phyloP scores from a whole-genome alignment of 768 basidiomycete genomes.

The Russula olivacea region DNA sequence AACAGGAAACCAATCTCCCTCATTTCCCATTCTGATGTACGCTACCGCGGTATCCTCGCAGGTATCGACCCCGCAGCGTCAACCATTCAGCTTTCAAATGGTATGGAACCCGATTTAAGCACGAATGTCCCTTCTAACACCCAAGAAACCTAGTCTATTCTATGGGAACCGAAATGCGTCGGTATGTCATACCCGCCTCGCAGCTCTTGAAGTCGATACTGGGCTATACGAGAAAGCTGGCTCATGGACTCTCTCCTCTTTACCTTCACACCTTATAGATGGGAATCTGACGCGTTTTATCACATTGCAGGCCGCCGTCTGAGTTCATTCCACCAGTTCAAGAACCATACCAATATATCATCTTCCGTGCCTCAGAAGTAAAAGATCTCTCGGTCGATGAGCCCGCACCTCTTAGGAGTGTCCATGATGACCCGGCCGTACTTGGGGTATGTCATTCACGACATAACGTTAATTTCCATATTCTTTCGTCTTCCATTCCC shows the following conservation, averaged over 20 bases:
- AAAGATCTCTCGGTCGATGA: conserved; percentile 87
- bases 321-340: conserved; percentile 81
- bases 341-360: conserved; percentile 84
- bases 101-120: conserved; percentile 36
- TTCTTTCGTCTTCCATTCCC: conserved; percentile 12
- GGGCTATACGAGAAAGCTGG: conserved; percentile 30
- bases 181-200: conserved; percentile 41
- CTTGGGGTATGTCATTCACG: conserved; percentile 52
- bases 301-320: conserved; percentile 48
- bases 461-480: conserved; percentile 17
- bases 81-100: conserved; percentile 85
- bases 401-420: conserved; percentile 47
- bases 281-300: conserved; percentile 29
- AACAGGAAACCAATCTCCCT: conserved; percentile 81
- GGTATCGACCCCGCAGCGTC: conserved; percentile 82
- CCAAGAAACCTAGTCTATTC: conserved; percentile 51
- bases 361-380: conserved; percentile 86
- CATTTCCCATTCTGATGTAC: conserved; percentile 86
- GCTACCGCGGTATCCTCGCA: conserved; percentile 81
- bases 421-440: conserved; percentile 81
- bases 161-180: conserved; percentile 82
- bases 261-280: background rate
- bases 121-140: background rate
- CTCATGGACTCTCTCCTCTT: conserved; percentile 37
- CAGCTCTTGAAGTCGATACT: conserved; percentile 32